A percentile compares a stretch with the other conserved stretches of the same genome.
Conservation (phyloP, 192 early-diverging fungal species). For the Backusella liffmaniae region DNA sequence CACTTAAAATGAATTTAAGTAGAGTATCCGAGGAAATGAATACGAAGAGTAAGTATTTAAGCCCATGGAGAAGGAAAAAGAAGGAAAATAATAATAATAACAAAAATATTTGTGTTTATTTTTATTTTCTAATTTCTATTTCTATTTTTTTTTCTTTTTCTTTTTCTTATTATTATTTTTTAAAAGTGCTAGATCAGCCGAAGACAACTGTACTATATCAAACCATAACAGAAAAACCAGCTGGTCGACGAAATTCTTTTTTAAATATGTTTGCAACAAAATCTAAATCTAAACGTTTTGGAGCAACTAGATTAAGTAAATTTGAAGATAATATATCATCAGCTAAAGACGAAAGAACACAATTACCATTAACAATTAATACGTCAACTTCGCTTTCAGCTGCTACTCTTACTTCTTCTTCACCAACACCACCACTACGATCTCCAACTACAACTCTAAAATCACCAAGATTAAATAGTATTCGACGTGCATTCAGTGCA, state of each 20-base stretch:
- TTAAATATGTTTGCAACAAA: slow-evolving; percentile 10
- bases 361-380: neutral
- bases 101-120: neutral
- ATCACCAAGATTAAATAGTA: neutral
- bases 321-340: neutral
- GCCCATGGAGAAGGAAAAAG: neutral
- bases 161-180: neutral
- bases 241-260: neutral
- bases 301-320: neutral
- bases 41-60: slow-evolving; percentile 43
- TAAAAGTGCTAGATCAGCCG: neutral
- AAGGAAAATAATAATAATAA: slow-evolving; percentile 39
- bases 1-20: slow-evolving; percentile 79
- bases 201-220: neutral
- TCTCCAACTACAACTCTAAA: neutral
- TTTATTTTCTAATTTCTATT: neutral
- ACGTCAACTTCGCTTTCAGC: neutral
- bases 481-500: neutral
- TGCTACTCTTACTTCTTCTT: neutral
- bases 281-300: neutral
- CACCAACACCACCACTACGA: neutral
- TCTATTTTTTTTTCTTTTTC: neutral
- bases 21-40: slow-evolving; percentile 64
- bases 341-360: neutral
- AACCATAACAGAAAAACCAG: neutral